phyloP scores from a whole-genome alignment of 495 filamentous ascomycete species.

The Xylaria grammica region DNA sequence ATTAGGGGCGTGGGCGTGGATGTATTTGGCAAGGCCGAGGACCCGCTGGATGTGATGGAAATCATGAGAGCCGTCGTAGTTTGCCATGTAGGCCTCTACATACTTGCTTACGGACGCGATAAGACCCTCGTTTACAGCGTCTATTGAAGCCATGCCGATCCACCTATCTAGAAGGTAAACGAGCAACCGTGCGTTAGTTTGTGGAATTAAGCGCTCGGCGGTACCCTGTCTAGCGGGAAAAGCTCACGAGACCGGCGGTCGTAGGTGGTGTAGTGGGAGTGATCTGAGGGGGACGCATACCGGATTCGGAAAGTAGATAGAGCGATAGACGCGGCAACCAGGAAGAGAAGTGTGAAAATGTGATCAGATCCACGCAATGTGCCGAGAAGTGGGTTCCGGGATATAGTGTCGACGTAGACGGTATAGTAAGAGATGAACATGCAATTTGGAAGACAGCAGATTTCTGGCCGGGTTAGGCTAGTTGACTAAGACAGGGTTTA shows the following conservation, averaged over 20 bases:
- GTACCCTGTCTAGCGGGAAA: constrained; percentile 24
- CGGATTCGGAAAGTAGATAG: constrained; percentile 11
- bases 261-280: not conserved
- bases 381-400: constrained; percentile 12
- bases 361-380: constrained; percentile 9
- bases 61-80: constrained; percentile 86
- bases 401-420: not conserved
- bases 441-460: not conserved
- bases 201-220: constrained; percentile 33
- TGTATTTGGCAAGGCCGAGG: constrained; percentile 65
- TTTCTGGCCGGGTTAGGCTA: not conserved
- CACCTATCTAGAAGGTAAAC: constrained; percentile 1
- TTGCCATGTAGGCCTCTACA: constrained; percentile 74
- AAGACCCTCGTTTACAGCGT: constrained; percentile 44
- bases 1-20: constrained; percentile 54
- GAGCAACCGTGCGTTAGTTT: constrained; percentile 23
- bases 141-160: constrained; percentile 32
- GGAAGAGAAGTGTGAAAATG: not conserved
- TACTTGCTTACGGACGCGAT: constrained; percentile 59
- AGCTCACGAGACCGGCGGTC: not conserved
- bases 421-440: not conserved
- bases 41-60: constrained; percentile 84
- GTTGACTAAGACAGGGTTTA: not conserved
- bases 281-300: constrained; percentile 6
- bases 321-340: constrained; percentile 10